These are phyloP conservation scores for Phylloporus sp. DNA, from an alignment of 768 basidiomycete genomes.

Conservation along the genomic window DNA sequence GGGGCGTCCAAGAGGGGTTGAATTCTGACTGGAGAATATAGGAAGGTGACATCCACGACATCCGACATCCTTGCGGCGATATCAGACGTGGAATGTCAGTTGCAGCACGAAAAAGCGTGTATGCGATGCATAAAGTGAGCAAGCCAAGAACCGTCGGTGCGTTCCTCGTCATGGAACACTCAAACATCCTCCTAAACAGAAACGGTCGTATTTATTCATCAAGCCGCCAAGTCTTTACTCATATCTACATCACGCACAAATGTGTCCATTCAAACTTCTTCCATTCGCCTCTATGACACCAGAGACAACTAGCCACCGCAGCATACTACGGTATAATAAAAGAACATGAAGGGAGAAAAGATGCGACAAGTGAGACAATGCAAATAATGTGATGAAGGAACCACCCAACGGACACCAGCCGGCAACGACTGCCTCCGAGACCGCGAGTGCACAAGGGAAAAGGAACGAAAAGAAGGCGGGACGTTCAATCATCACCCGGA, in stretches of 20 bases:
- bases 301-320: constrained; percentile 31
- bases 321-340: constrained; percentile 34
- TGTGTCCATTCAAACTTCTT: constrained; percentile 26
- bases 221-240: not conserved
- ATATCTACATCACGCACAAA: not conserved
- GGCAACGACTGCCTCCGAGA: constrained; percentile 11
- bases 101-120: constrained; percentile 40
- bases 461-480: constrained; percentile 8
- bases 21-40: constrained; percentile 72
- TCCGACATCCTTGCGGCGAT: constrained; percentile 89
- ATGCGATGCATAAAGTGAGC: constrained; percentile 35
- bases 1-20: constrained; percentile 61
- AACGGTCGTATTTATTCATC: no score
- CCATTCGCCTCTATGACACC: constrained; percentile 30
- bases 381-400: constrained; percentile 28
- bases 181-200: no score
- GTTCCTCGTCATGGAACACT: constrained; percentile 11
- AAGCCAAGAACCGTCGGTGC: constrained; percentile 20
- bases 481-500: constrained; percentile 61
- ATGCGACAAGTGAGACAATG: constrained; percentile 32
- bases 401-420: constrained; percentile 10
- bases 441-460: constrained; percentile 18
- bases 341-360: constrained; percentile 27
- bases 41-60: constrained; percentile 95
- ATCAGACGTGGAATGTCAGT: constrained; percentile 44